These are phyloP conservation scores for Ustilago curta DNA, from an alignment of 1,284 basidiomycete species.

Conservation along the genomic window DNA sequence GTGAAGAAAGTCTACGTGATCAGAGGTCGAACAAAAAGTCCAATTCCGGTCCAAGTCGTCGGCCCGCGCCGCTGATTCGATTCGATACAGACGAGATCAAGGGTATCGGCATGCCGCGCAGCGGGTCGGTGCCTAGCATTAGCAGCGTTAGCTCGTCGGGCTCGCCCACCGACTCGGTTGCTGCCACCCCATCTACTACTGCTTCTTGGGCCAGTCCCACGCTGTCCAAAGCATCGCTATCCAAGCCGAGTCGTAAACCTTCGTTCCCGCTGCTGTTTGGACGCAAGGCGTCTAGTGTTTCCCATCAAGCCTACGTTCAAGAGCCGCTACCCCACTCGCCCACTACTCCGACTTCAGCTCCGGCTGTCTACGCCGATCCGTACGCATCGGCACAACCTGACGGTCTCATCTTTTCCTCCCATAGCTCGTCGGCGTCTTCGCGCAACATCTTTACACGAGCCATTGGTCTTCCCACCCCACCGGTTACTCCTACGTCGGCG, in stretches of 20 bases:
- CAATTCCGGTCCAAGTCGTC: conserved; percentile 7
- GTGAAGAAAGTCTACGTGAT: not conserved
- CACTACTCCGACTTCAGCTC: conserved; percentile 16
- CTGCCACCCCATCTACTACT: conserved; percentile 4
- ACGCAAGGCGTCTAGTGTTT: conserved; percentile 12
- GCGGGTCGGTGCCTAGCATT: conserved; percentile 14
- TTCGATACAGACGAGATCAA: conserved; percentile 28
- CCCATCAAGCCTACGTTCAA: not conserved
- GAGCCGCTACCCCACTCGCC: conserved; percentile 12
- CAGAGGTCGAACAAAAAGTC: conserved; percentile 19
- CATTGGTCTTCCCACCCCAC: conserved; percentile 17
- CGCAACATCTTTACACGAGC: conserved; percentile 15
- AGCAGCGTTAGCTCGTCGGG: conserved; percentile 1
- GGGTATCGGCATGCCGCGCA: conserved; percentile 17
- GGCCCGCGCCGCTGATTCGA: conserved; percentile 29
- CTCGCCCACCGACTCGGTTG: not conserved
- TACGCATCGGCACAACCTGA: conserved; percentile 7
- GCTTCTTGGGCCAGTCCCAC: conserved; percentile 31
- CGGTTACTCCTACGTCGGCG: conserved; percentile 21
- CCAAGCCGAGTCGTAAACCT: conserved; percentile 24
- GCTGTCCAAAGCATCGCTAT: conserved; percentile 19
- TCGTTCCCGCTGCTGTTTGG: conserved; percentile 50
- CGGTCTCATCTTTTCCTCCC: conserved; percentile 16
- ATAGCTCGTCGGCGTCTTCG: not conserved
- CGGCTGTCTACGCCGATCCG: not conserved